These are phyloP conservation scores for Pleurotus tuber-regium DNA, from an alignment of 768 basidiomycete genomes.

Conservation along the genomic window DNA sequence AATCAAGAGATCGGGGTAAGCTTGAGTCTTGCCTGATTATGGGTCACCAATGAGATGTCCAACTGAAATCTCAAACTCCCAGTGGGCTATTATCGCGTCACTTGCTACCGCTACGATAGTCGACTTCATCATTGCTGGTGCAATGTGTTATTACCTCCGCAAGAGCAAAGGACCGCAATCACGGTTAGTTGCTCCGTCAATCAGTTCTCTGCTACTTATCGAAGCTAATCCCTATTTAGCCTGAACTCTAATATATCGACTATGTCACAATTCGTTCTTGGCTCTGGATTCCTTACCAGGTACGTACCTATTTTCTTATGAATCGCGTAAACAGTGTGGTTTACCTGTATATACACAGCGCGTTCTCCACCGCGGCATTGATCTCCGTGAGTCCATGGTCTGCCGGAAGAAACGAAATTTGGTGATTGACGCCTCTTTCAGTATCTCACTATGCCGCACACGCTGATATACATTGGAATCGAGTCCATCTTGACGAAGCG, in stretches of 20 bases:
- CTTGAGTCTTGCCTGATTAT: too few relatives aligned
- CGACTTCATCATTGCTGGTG: slow-evolving; percentile 22
- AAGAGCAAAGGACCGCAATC: slow-evolving; percentile 16
- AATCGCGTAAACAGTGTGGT: background rate
- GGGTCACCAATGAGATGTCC: too few relatives aligned
- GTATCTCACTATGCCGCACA: slow-evolving; percentile 17
- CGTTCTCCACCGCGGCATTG: slow-evolving; percentile 13
- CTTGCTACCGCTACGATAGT: slow-evolving; percentile 20
- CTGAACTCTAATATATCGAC: slow-evolving; percentile 13
- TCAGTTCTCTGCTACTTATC: too few relatives aligned
- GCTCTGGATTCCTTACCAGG: slow-evolving; percentile 16
- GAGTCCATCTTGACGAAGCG: slow-evolving; percentile 21
- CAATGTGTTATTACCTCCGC: slow-evolving; percentile 24
- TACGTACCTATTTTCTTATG: background rate
- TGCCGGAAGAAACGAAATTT: too few relatives aligned
- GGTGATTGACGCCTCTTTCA: background rate
- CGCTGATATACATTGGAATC: slow-evolving; percentile 17
- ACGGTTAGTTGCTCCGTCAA: too few relatives aligned
- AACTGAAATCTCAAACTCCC: too few relatives aligned
- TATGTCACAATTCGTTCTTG: slow-evolving; percentile 13
- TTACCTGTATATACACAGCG: slow-evolving; percentile 1
- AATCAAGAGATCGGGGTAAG: background rate
- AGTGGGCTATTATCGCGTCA: slow-evolving; percentile 25
- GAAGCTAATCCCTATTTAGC: too few relatives aligned
- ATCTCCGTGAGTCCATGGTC: slow-evolving; percentile 2